A percentile compares a stretch with the other conserved stretches of the same genome.
These are phyloP conservation scores for Theobroma cacao DNA, from an alignment of 345 rosid species.

Conservation along the genomic window DNA sequence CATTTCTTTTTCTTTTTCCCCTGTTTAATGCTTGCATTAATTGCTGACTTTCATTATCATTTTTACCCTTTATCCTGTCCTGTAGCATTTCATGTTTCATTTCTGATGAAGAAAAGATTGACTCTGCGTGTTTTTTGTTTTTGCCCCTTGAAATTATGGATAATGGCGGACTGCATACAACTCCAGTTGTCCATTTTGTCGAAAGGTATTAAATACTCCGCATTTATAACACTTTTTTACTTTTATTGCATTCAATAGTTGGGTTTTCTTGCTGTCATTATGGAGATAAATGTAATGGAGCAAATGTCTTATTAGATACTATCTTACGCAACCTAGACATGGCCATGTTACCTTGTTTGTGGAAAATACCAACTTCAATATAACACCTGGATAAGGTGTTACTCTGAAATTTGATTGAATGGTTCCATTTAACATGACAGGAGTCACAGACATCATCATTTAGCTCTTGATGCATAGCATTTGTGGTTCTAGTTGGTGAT, in stretches of 20 bases:
- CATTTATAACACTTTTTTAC: not conserved
- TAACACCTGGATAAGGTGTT: not conserved
- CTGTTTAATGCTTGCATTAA: slow-evolving; percentile 3
- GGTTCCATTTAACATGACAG: not conserved
- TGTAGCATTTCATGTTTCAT: slow-evolving; percentile 7
- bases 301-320: not conserved
- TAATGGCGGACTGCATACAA: slow-evolving; percentile 28
- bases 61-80: not conserved
- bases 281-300: not conserved
- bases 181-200: slow-evolving; percentile 93
- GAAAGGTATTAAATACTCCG: slow-evolving; percentile 58
- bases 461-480: not conserved
- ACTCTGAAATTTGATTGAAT: not conserved
- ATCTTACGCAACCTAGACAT: not conserved
- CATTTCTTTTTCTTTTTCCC: not conserved
- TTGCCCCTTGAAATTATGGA: slow-evolving; percentile 2
- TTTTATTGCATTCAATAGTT: not conserved
- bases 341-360: not conserved
- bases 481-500: not conserved
- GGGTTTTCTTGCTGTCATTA: not conserved
- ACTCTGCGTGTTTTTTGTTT: slow-evolving; percentile 18
- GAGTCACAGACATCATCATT: not conserved
- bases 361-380: not conserved
- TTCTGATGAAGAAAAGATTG: slow-evolving; percentile 18
- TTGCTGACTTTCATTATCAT: not conserved